Conservation (phyloP, 2,329 filamentous ascomycete genomes). For the Tolypocladium tropicale region DNA sequence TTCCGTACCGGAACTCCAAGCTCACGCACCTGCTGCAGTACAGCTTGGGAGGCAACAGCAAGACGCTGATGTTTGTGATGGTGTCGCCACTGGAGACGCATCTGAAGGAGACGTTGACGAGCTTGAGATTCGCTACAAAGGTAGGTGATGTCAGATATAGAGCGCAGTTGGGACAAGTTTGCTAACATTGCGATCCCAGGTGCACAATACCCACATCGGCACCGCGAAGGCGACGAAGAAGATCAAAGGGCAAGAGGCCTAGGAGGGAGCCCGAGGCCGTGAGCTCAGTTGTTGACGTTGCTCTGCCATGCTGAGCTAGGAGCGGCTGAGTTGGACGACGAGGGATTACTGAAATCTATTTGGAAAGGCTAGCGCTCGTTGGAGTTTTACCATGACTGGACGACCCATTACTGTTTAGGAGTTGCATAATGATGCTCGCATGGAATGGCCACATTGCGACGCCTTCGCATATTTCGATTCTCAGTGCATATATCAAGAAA, state of each 20-base stretch:
- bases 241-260: conserved; percentile 30
- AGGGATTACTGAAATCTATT: not conserved
- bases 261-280: not conserved
- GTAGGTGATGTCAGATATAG: conserved; percentile 32
- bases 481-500: not conserved
- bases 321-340: not conserved
- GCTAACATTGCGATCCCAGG: conserved; percentile 28
- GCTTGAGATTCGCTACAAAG: conserved; percentile 92
- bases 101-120: conserved; percentile 85
- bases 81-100: conserved; percentile 86
- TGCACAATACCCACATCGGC: conserved; percentile 85
- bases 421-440: not conserved
- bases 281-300: no score
- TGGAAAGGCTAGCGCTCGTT: not conserved
- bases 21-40: conserved; percentile 93
- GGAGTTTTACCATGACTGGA: not conserved
- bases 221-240: conserved; percentile 71
- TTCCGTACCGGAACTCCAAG: conserved; percentile 95
- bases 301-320: not conserved
- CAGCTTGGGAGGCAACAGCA: conserved; percentile 87
- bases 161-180: not conserved
- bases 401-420: not conserved
- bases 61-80: conserved; percentile 99
- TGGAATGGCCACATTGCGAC: not conserved
- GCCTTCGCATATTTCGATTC: not conserved